A percentile compares a stretch with the other conserved stretches of the same genome.
Conservation (phyloP, 805 yeast genomes). For the Debaryomyces hansenii region DNA sequence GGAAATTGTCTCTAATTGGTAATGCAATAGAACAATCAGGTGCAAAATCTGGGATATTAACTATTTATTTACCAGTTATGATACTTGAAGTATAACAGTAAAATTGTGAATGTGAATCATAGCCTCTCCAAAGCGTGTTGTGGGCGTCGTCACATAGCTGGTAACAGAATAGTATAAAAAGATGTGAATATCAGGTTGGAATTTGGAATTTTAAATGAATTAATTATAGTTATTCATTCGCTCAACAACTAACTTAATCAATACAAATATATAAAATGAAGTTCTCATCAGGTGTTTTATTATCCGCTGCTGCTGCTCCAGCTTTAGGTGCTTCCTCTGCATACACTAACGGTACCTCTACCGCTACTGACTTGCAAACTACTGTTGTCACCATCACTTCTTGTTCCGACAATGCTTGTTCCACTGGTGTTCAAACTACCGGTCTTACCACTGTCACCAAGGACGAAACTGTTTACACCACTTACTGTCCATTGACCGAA, state of each 20-base stretch:
- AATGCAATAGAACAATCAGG: neutral
- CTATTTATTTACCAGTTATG: neutral
- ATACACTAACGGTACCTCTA: conserved; percentile 28
- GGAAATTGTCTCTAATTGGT: neutral
- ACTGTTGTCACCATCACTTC: conserved; percentile 39
- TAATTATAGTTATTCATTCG: conserved; percentile 14
- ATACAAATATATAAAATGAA: conserved; percentile 23
- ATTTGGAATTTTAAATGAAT: neutral
- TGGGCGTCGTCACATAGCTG: neutral
- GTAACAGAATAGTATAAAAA: neutral
- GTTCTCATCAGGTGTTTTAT: conserved; percentile 31
- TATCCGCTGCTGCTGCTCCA: conserved; percentile 23
- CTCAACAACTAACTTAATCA: conserved; percentile 12
- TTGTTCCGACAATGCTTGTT: conserved; percentile 32
- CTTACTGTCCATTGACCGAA: conserved; percentile 31
- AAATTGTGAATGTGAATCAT: neutral
- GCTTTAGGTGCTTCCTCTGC: conserved; percentile 30
- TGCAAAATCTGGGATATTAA: neutral
- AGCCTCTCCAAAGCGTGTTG: neutral
- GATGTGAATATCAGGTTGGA: neutral
- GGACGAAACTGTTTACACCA: conserved; percentile 30
- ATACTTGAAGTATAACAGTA: neutral
- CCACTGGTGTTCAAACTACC: conserved; percentile 28
- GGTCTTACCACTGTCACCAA: conserved; percentile 38
- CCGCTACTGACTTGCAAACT: conserved; percentile 26